Evolutionary conservation across 2,329 filamentous ascomycete species (phyloP), one percentile per base, ranked within the genome.

Genomic region (Xylariaceae sp.): DNA sequence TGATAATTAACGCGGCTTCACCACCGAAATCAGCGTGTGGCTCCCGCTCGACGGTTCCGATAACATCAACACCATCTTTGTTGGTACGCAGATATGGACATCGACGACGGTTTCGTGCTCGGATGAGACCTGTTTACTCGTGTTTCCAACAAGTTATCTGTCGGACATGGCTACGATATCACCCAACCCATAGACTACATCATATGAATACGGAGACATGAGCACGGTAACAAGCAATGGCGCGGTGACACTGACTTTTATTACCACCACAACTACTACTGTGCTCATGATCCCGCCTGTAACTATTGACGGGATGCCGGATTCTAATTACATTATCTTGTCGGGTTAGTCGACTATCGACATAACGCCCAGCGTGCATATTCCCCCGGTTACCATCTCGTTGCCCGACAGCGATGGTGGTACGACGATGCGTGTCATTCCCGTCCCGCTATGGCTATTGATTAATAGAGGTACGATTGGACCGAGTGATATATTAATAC

Each of bases 21-120:
- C 68, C 0, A 64, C 62, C 14, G 63, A 69, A 36, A 57, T 67
- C 16, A 68, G 64, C 58, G 57, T 69, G 4, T 70, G 66, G 67
- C 23, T 69, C 2, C 68, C 68, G 1, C 45, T 64, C 2, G 46
- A 54, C 1, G 67, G 67, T 1, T n/a, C 46, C 0, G 67, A 66
- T 17, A 55, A 61, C 4, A 41, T 61, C n/a, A 47, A 67, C 4
- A 53, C 61, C 11, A 39, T 71, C 6, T 71, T 52, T 12, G 56
- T 69, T 4, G 67, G 58, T 1, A 46, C 63, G 1, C 28, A 43
- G 11, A 24, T 49, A 11, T 55, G 28, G 26, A 17, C 28, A 2
- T 16, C 21, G 9, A 17, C 37, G 12, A 57, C 43, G 1, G 43
- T 57, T 3, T 26, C 19, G 3, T 47, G 54, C 14, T 0, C 57